Base-by-base conservation (phyloP, 148 eudicot genomes). In the Cornus controversa region DNA sequence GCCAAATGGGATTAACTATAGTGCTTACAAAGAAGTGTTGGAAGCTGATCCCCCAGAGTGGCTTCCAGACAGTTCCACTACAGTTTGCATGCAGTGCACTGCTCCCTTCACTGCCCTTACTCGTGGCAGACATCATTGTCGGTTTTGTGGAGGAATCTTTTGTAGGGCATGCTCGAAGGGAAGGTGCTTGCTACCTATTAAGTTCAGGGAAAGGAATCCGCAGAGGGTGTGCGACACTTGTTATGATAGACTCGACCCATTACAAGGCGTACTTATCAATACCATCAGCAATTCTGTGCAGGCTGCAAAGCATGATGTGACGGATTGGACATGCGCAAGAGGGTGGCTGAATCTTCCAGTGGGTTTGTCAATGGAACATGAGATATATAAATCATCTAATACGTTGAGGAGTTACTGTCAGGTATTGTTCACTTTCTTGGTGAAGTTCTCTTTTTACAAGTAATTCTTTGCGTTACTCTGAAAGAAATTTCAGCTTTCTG, bases 191-290 rank as follows among this genome's bases (percentile, higher is more conserved):
- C 77, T 96, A 78, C 99, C 99, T 71, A 85, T 89, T 72, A 96
- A 96, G 84, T 96, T 96, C 64, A 88, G 99, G 82, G 99, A 96
- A 89, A 89, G 97, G 80, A 88, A 96, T 76, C 99, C 98, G 2
- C 97, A 96, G 85, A 90, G 99, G 84, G 99, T 96, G 67, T 96
- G 99, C 79, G 99, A 96, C n/a, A 73, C 96, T 79, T 96, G 99
- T 86, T 96, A 96, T 78, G 99, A 96, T 78, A 87, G 91, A 84
- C 97, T 96, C 69, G 99, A 96, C 78, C 99, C 99, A 34, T 84
- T 96, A 84, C 99, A 96, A 86, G 90, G 91, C 42, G 89, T 96
- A 40, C 86, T 96, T 24, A 90, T 96, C 69, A 90, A 91, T 79
- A 83, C 94, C 78, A 89, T 89, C 80, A 96, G 99, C 89, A 93